phyloP scores from a whole-genome alignment of 2,329 filamentous ascomycete genomes.

The Decorospora gaudefroyi region DNA sequence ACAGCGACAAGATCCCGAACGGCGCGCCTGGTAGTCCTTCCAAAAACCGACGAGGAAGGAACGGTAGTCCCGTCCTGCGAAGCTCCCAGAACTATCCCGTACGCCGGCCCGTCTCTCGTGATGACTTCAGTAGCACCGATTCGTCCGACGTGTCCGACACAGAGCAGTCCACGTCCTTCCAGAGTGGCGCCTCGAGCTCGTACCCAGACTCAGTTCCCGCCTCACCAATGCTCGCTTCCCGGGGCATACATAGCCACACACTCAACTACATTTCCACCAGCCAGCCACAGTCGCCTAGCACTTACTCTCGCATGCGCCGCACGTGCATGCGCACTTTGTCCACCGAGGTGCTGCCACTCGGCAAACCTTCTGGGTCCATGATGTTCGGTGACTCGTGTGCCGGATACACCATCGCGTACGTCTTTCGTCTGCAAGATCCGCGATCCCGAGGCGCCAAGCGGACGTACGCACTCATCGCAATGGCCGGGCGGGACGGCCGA shows the following conservation, averaged over 20 bases:
- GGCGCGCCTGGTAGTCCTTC: slow-evolving; percentile 58
- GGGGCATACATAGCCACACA: slow-evolving; percentile 57
- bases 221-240: slow-evolving; percentile 51
- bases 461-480: slow-evolving; percentile 61
- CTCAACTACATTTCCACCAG: slow-evolving; percentile 63
- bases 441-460: slow-evolving; percentile 61
- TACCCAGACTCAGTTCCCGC: slow-evolving; percentile 45
- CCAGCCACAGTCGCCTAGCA: slow-evolving; percentile 58
- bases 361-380: slow-evolving; percentile 61
- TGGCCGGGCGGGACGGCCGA: slow-evolving; percentile 62
- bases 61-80: slow-evolving; percentile 60
- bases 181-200: slow-evolving; percentile 37
- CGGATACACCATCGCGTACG: slow-evolving; percentile 64
- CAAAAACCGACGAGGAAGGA: slow-evolving; percentile 55
- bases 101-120: slow-evolving; percentile 45
- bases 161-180: slow-evolving; percentile 47
- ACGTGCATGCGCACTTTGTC: slow-evolving; percentile 63
- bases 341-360: slow-evolving; percentile 60
- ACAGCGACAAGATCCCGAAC: slow-evolving; percentile 58
- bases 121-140: slow-evolving; percentile 42
- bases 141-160: slow-evolving; percentile 46
- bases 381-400: slow-evolving; percentile 61
- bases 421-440: slow-evolving; percentile 63
- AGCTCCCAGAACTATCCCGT: slow-evolving; percentile 60
- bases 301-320: slow-evolving; percentile 60